Percentiles rank a stretch among this genome's conserved stretches.
phyloP scores from a whole-genome alignment of 176 grass and related monocot species.

The Ensete ventricosum region DNA sequence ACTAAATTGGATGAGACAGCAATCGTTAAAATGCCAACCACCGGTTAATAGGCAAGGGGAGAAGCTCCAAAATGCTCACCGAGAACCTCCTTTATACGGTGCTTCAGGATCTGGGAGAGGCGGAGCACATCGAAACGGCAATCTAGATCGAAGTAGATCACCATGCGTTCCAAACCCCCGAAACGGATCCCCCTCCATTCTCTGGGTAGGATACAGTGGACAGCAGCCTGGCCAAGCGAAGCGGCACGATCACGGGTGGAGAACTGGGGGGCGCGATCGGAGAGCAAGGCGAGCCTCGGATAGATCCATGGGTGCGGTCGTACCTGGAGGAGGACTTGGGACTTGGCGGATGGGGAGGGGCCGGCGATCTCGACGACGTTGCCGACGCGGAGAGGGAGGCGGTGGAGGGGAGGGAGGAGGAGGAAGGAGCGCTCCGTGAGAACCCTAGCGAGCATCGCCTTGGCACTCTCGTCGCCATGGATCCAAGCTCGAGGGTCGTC shows the following conservation, averaged over 20 bases:
- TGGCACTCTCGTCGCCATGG: constrained; percentile 54
- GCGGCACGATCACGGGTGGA: neutral
- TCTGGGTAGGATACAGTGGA: constrained; percentile 73
- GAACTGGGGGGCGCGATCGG: neutral
- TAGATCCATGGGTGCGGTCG: neutral
- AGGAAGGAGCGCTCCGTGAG: constrained; percentile 48
- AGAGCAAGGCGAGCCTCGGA: neutral
- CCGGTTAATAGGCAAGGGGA: neutral
- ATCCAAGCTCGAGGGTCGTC: constrained; percentile 44
- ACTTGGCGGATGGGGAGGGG: constrained; percentile 76
- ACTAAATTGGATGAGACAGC: neutral
- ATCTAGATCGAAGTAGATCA: constrained; percentile 73
- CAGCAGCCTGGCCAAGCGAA: constrained; percentile 36
- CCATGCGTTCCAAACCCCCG: constrained; percentile 52
- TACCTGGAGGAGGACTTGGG: constrained; percentile 76
- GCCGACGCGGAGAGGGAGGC: constrained; percentile 66
- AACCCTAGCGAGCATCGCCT: constrained; percentile 42
- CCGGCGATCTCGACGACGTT: constrained; percentile 88
- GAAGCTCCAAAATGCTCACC: constrained; percentile 19
- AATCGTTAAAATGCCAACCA: neutral
- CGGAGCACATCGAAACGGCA: constrained; percentile 84
- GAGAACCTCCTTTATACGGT: constrained; percentile 28
- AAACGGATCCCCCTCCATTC: constrained; percentile 64
- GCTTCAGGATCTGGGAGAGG: constrained; percentile 51
- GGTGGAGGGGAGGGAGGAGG: constrained; percentile 71